Evolutionary conservation across 148 eudicot species (phyloP).

Genomic region (Dianthus caryophyllus): DNA sequence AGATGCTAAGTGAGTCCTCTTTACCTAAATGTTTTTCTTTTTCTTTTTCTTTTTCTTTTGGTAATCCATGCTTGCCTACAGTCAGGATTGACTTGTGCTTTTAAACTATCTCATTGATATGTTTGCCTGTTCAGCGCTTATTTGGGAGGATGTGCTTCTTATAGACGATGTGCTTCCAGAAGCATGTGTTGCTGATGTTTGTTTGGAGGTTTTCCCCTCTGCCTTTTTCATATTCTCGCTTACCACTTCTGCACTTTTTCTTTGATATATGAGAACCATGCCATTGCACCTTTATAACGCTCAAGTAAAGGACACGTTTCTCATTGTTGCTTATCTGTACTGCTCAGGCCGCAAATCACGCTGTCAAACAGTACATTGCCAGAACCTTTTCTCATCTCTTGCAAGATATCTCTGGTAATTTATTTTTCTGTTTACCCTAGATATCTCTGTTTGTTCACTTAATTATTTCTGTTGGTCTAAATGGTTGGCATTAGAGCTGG

Average conservation of each 20-base stretch:
- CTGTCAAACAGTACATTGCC: slow-evolving; percentile 62
- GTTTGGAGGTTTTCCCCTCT: slow-evolving; percentile 57
- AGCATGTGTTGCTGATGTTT: slow-evolving; percentile 66
- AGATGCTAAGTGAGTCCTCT: slow-evolving; percentile 62
- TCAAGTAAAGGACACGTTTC: slow-evolving; percentile 16
- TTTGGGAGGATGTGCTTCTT: slow-evolving; percentile 84
- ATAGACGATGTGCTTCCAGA: slow-evolving; percentile 95
- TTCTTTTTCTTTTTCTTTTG: too few relatives aligned
- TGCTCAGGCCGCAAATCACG: slow-evolving; percentile 65
- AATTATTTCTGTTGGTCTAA: neutral
- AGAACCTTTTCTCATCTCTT: slow-evolving; percentile 61
- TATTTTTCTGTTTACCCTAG: neutral
- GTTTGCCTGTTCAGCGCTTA: slow-evolving; percentile 49
- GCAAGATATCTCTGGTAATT: slow-evolving; percentile 63
- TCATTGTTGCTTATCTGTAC: slow-evolving; percentile 20
- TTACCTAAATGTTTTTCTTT: neutral
- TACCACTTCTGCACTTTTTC: slow-evolving; percentile 9
- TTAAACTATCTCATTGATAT: neutral
- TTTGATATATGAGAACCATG: slow-evolving; percentile 1
- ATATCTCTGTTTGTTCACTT: neutral
- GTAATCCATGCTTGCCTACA: neutral
- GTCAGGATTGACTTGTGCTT: neutral
- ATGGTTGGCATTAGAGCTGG: neutral
- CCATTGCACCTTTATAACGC: neutral
- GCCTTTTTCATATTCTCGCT: slow-evolving; percentile 9